A percentile compares a stretch with the other conserved stretches of the same genome.
phyloP scores from a whole-genome alignment of 2,329 filamentous ascomycete genomes.

The Drechslerella dactyloides region DNA sequence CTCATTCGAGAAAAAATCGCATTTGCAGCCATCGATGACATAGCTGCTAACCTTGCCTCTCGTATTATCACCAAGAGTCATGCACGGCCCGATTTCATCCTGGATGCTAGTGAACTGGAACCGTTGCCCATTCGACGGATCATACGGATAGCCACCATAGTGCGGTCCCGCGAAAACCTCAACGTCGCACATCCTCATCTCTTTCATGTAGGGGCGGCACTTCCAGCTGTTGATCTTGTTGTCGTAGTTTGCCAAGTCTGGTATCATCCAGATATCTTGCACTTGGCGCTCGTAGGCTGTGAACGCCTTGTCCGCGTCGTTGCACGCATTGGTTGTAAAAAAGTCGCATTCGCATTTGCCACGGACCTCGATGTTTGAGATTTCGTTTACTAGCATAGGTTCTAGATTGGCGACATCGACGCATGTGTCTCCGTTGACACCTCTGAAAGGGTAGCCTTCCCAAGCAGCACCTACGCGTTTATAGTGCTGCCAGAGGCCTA shows the following conservation, averaged over 20 bases:
- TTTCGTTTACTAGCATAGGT: not conserved
- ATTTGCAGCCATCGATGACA: not conserved
- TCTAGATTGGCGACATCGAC: conserved; percentile 7
- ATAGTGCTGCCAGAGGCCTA: conserved; percentile 5
- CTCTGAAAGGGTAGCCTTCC: not conserved
- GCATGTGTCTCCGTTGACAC: not conserved
- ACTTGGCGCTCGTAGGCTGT: not conserved
- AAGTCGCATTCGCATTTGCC: not conserved
- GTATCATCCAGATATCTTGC: not conserved
- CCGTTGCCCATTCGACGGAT: not conserved
- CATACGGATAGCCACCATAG: conserved; percentile 2
- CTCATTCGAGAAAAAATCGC: conserved; percentile 1
- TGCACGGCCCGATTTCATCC: not conserved
- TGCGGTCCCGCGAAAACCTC: not conserved
- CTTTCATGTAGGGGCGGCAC: not conserved
- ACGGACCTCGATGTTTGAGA: conserved; percentile 4
- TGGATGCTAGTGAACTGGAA: not conserved
- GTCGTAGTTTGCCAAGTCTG: not conserved
- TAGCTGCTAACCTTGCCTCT: conserved; percentile 3
- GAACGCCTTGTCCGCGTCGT: not conserved
- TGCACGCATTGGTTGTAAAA: not conserved
- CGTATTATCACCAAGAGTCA: not conserved
- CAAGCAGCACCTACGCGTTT: not conserved
- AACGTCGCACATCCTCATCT: conserved; percentile 1
- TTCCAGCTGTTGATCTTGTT: conserved; percentile 2